Evolutionary conservation across 495 filamentous ascomycete genomes (phyloP), one percentile per base, ranked within the genome.

Genomic region (Cetradonia linearis): DNA sequence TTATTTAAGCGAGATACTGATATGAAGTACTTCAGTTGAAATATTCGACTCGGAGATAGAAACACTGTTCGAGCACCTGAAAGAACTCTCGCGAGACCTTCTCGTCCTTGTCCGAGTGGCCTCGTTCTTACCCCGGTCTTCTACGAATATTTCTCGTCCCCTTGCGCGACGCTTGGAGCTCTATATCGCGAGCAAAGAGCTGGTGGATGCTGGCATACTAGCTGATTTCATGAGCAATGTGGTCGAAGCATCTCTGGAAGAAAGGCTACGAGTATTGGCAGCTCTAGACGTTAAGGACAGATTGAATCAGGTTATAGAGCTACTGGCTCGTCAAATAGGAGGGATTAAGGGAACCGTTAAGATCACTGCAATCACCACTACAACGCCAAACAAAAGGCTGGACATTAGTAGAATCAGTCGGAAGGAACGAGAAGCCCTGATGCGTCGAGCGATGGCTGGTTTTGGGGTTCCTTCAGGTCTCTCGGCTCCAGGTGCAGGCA

Each of bases 181-280:
- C 8, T 91, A 89, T 67, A 94, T 98, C 54, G 78, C 79, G 1
- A 83, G 81, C 69, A 91, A 91, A 62, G 84, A 86, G 55, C 67
- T 88, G 37, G 70, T 77, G 37, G 87, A 96, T 59, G 91, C 93
- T 5, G 93, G 92, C 8, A 76, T 80, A 9, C 75, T 99, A n/a
- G 93, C 93, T 9, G 94, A 99, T 69, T 96, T 96, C 65, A 94
- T 97, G 89, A 83, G 88, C 9, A 91, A 93, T 70, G 81, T 96
- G 30, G 81, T 94, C 3, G 87, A 95, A 55, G 83, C 83, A 42
- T 84, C 86, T 18, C 82, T 91, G 61, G 88, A 95, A 68, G 93
- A 98, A 65, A 94, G 90, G 74, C 77, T 98, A 34, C 81, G 87
- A 56, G 81, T 97, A 20, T 76, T 98, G 16, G 78, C 88, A 31